Evolutionary conservation across 1,139 yeast species (phyloP), one percentile per base, ranked within the genome.

Genomic region (Suhomyces maxii): DNA sequence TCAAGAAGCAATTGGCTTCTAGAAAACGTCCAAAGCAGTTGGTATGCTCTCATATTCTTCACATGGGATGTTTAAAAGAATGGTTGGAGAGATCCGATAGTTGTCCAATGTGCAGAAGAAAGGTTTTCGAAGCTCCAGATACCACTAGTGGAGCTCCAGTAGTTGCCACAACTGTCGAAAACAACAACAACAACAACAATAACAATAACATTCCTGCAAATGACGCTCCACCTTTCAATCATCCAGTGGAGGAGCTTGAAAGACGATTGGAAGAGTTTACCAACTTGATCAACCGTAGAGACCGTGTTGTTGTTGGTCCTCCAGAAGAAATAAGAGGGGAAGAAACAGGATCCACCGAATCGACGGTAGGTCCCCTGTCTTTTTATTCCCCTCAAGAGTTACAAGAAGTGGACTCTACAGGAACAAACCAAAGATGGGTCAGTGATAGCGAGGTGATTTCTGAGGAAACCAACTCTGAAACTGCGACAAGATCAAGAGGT

Each of bases 51-150:
- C 99, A 93, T 65, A 85, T 89, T 46, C 75, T 93, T 50, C 99
- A 93, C 63, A 73, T 86, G 69, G 93, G 96, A 3, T 93, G 99
- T 64, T 76, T 93, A 53, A 87, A 88, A 60, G 87, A 88, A 56
- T 93, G 99, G 99, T 73, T 93, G 55, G 96, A 89, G 59, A 77
- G 96, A 53, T 89, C 97, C 0, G 95, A 86, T 56, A 80, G 83
- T 28, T 93, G 99, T 68, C 99, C 99, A 0, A 82, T 91, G 47
- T 93, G 98, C 65, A 76, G 97, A 54, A 73, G 85, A 14, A 80
- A 85, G n/a, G 96, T 90, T 1, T 72, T 73, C 14, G 46, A 42
- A 28, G 13, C 31, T 11, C 26, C 43, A 8, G 40, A 31, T 8
- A 26, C 47, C 14, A 41, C 37, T 25, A 42, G 45, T 32, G 46